Evolutionary conservation across 257 asterid species (phyloP).

Genomic region (Linaria vulgaris): DNA sequence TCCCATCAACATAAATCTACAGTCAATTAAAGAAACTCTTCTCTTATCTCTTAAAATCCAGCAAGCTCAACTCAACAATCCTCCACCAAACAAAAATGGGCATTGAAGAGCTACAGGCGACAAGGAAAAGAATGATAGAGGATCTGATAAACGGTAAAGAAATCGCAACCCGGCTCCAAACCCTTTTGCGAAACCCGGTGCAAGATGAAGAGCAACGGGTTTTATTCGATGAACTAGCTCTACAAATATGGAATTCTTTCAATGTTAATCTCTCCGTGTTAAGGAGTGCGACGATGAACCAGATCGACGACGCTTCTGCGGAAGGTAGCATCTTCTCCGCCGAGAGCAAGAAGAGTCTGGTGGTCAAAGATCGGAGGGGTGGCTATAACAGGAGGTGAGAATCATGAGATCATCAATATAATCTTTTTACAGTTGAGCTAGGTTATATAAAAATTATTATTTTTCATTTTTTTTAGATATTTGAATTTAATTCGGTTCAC

Average conservation of each 20-base stretch:
- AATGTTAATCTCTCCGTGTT: conserved; percentile 35
- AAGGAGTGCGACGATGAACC: conserved; percentile 24
- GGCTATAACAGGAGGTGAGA: conserved; percentile 66
- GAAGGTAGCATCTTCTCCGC: conserved; percentile 34
- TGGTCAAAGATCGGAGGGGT: conserved; percentile 58
- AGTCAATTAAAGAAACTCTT: neutral
- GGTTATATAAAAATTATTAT: no score
- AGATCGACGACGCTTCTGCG: no score
- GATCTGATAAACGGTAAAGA: conserved; percentile 46
- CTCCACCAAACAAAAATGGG: neutral
- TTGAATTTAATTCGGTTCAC: no score
- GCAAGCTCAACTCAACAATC: no score
- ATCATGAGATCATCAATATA: neutral
- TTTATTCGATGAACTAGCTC: conserved; percentile 29
- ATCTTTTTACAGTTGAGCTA: no score
- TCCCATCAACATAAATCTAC: neutral
- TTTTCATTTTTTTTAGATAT: no score
- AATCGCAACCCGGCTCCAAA: conserved; percentile 40
- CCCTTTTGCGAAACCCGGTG: conserved; percentile 30
- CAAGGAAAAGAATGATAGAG: conserved; percentile 25
- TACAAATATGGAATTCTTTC: conserved; percentile 47
- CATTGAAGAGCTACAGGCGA: conserved; percentile 24
- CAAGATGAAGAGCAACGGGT: conserved; percentile 20
- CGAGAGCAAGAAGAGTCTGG: conserved; percentile 32
- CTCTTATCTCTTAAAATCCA: neutral